Evolutionary conservation across 176 grass and related monocot genomes (phyloP), one percentile per base, ranked within the genome.

Genomic region (Miscanthus lutarioriparius): DNA sequence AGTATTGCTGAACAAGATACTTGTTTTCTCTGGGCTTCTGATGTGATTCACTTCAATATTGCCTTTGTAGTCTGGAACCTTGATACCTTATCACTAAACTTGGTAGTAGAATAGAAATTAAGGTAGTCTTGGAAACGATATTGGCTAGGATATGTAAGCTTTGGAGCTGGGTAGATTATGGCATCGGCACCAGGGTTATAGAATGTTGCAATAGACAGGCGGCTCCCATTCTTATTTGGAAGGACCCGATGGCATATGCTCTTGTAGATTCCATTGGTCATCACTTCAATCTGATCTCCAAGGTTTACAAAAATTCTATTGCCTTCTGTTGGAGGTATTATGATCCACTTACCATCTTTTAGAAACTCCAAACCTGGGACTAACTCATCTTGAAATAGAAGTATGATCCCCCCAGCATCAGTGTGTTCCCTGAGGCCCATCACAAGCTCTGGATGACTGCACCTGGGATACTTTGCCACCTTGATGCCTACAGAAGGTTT

Each of bases 111-210:
- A 43, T 94, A 94, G 61, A 89, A 87, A 74, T 87, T 74, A 80
- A 94, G 89, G 83, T 94, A 94, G 76, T 94, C 92, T 41, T 91
- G 72, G 86, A 94, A 94, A 59, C 86, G 83, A 54, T 94, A 91
- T 73, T 86, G 83, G 43, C 86, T 87, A 63, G 89, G 92, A 87
- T 94, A 91, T 58, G 82, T 83, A 66, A 94, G 89, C 84, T 91
- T 79, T 84, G 80, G 72, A 74, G 86, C 92, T 63, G 92, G 89
- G 66, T 19, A 91, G 37, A 94, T 91, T 75, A 93, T 85, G 22
- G 87, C 87, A 74, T 90, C 78, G 2, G 72, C n/a, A 80, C 87
- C 81, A 59, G 91, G 91, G 72, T 90, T 92, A 74, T 92, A 92
- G 81, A 92, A 90, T 87, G 91, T 79, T 15, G 76, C 91, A 28